Percentiles rank a stretch among this genome's conserved stretches.
phyloP scores from a whole-genome alignment of 1,284 basidiomycete species.

The Rhizoctonia solani region DNA sequence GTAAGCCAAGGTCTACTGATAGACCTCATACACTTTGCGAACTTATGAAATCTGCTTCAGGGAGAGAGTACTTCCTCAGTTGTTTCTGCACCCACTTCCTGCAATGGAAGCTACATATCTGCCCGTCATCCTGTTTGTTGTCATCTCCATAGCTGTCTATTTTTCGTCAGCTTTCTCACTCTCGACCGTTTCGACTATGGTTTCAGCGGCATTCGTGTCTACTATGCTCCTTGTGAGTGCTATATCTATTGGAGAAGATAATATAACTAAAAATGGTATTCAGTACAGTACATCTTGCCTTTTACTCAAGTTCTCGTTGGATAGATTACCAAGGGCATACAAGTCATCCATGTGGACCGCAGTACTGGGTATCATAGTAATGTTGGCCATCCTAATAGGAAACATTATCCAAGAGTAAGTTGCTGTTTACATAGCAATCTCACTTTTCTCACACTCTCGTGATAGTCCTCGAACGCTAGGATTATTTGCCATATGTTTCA shows the following conservation, averaged over 20 bases:
- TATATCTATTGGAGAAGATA: not conserved
- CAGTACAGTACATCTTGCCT: slow-evolving; percentile 66
- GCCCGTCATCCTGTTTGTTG: slow-evolving; percentile 57
- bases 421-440: too few species aligned
- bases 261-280: slow-evolving; percentile 26
- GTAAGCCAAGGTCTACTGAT: slow-evolving; percentile 32
- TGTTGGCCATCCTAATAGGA: slow-evolving; percentile 57
- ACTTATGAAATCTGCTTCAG: slow-evolving; percentile 18
- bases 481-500: slow-evolving; percentile 65
- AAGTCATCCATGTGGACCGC: slow-evolving; percentile 50
- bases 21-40: too few species aligned
- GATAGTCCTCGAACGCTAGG: slow-evolving; percentile 43
- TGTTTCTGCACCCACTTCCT: slow-evolving; percentile 57
- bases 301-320: slow-evolving; percentile 65
- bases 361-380: slow-evolving; percentile 51
- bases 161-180: slow-evolving; percentile 60
- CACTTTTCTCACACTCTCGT: too few species aligned
- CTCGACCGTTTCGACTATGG: slow-evolving; percentile 53
- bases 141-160: slow-evolving; percentile 59
- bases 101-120: slow-evolving; percentile 58
- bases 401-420: slow-evolving; percentile 52
- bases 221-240: slow-evolving; percentile 35
- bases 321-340: slow-evolving; percentile 55
- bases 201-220: slow-evolving; percentile 48
- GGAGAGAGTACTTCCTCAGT: slow-evolving; percentile 61